A percentile compares a stretch with the other conserved stretches of the same genome.
Evolutionary conservation across 2,329 filamentous ascomycete genomes (phyloP).

Genomic region (Lasiodiplodia sp.): DNA sequence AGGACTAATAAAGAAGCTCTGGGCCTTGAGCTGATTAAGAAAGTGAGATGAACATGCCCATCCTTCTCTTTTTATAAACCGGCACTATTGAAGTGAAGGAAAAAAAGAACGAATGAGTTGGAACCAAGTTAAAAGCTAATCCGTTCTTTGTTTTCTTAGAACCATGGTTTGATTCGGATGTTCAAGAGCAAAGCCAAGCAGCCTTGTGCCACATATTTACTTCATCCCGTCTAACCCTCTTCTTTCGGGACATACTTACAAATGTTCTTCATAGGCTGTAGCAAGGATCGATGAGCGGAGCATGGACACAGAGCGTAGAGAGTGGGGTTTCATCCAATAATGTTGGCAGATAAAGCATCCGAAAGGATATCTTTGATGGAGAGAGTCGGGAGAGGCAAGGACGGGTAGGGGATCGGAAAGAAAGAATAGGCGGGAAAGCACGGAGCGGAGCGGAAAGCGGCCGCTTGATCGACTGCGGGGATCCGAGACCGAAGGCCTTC

Average conservation of each 20-base stretch:
- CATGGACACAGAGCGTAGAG: neutral
- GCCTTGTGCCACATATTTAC: neutral
- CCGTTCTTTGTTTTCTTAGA: no score
- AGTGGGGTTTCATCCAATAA: neutral
- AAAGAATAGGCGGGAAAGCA: constrained; percentile 4
- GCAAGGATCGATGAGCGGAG: neutral
- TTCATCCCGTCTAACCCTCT: neutral
- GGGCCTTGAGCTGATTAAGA: no score
- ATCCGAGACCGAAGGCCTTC: constrained; percentile 17
- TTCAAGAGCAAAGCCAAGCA: no score
- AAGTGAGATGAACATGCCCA: no score
- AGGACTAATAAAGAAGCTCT: no score
- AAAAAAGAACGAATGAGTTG: no score
- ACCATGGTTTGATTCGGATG: no score
- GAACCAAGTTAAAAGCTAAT: no score
- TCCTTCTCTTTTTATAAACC: no score
- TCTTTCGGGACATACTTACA: neutral
- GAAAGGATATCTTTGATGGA: neutral
- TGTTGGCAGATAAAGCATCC: neutral
- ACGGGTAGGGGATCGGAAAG: neutral
- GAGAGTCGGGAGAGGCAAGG: neutral
- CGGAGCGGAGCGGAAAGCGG: constrained; percentile 8
- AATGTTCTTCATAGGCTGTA: neutral
- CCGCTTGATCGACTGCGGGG: constrained; percentile 9
- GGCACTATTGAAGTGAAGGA: no score